These are phyloP conservation scores for Combretum micranthum DNA, from an alignment of 345 rosid genomes.

Conservation along the genomic window DNA sequence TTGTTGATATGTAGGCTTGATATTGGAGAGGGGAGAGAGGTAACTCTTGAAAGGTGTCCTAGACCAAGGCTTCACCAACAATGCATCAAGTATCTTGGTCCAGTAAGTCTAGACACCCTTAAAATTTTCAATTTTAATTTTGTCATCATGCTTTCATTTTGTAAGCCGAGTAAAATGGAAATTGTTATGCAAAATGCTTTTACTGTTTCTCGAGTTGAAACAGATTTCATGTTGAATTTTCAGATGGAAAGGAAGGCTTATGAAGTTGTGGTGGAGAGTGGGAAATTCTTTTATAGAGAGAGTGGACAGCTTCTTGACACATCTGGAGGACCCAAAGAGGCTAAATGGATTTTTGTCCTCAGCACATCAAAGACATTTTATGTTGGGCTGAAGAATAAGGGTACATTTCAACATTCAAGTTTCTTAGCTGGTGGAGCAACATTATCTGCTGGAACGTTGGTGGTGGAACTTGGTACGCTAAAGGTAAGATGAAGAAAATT, in stretches of 20 bases:
- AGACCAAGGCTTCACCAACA: constrained; percentile 74
- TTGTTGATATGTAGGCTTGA: constrained; percentile 61
- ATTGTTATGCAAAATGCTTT: too few species aligned
- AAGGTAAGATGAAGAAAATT: constrained; percentile 33
- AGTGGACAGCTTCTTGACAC: constrained; percentile 56
- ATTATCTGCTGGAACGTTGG: constrained; percentile 77
- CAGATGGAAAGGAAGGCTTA: constrained; percentile 66
- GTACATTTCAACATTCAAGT: constrained; percentile 89
- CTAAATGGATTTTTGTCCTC: constrained; percentile 89
- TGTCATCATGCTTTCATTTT: too few species aligned
- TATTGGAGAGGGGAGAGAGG: constrained; percentile 76
- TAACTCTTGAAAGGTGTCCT: constrained; percentile 60
- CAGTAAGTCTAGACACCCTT: constrained; percentile 42
- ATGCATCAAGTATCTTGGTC: constrained; percentile 93
- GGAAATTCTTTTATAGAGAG: constrained; percentile 46
- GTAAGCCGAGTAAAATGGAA: too few species aligned
- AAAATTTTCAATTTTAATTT: too few species aligned
- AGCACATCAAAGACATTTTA: constrained; percentile 64
- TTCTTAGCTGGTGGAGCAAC: constrained; percentile 93
- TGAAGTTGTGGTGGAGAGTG: constrained; percentile 48
- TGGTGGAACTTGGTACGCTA: constrained; percentile 51
- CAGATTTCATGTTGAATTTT: background rate
- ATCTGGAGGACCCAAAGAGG: constrained; percentile 43
- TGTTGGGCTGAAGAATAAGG: constrained; percentile 65
- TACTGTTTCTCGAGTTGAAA: background rate